These are phyloP conservation scores for Pelargonium myrrhifolium DNA, from an alignment of 441 rosid species.

Conservation along the genomic window DNA sequence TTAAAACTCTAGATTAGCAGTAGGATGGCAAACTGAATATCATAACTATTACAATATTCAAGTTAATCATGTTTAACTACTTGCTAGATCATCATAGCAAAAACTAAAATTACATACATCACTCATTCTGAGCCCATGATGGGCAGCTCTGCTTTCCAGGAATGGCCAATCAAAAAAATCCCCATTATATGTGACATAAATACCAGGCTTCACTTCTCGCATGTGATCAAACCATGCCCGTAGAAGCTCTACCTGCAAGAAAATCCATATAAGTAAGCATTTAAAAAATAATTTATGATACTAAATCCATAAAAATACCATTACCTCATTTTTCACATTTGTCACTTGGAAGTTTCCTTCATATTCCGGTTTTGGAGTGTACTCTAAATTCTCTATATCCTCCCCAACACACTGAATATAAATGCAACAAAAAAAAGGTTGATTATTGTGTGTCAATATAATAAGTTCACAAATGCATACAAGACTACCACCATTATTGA, in stretches of 20 bases:
- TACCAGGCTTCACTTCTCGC: conserved; percentile 93
- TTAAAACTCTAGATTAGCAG: neutral
- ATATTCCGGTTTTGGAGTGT: conserved; percentile 96
- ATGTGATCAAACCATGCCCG: conserved; percentile 84
- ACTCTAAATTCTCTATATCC: conserved; percentile 88
- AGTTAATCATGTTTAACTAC: conserved; percentile 4
- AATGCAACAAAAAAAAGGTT: conserved; percentile 14
- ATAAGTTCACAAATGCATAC: neutral
- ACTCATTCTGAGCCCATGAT: conserved; percentile 79
- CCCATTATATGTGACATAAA: conserved; percentile 94
- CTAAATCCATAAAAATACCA: conserved; percentile 18
- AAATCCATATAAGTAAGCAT: conserved; percentile 16
- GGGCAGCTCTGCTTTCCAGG: conserved; percentile 84
- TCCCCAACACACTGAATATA: conserved; percentile 79
- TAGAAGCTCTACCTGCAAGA: conserved; percentile 76
- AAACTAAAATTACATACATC: conserved; percentile 42
- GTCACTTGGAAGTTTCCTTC: conserved; percentile 85
- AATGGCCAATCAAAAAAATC: conserved; percentile 99
- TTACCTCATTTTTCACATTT: conserved; percentile 81
- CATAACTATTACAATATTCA: conserved; percentile 6
- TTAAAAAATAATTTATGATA: conserved; percentile 5
- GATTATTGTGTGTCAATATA: conserved; percentile 3
- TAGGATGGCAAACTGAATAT: neutral
- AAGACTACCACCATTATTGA: neutral
- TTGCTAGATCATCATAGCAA: conserved; percentile 3